These are phyloP conservation scores for Rhytidhysteron rufulum DNA, from an alignment of 2,329 filamentous ascomycete species.

Conservation along the genomic window DNA sequence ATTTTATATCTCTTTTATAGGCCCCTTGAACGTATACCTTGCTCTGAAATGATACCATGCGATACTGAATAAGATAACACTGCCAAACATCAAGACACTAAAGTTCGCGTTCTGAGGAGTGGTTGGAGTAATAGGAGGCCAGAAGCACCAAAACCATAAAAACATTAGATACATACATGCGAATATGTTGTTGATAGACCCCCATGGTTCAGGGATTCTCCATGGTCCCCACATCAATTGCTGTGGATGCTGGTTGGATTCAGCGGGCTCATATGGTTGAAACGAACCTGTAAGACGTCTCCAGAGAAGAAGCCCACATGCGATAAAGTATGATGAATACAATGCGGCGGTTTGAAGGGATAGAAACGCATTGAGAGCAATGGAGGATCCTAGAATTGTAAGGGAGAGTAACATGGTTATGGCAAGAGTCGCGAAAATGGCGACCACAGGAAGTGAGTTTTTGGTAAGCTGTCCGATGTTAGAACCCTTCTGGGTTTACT, in stretches of 20 bases:
- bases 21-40: conserved; percentile 14
- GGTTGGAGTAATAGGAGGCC: background rate
- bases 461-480: too few species aligned
- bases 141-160: conserved; percentile 3
- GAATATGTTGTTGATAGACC: background rate
- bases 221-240: conserved; percentile 4
- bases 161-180: background rate
- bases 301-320: background rate
- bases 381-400: conserved; percentile 42
- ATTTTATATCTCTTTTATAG: background rate
- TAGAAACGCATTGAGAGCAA: conserved; percentile 1
- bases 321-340: background rate
- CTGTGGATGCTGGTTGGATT: too few species aligned
- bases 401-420: conserved; percentile 38
- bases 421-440: conserved; percentile 37
- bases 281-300: background rate
- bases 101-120: conserved; percentile 7
- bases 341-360: background rate
- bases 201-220: background rate
- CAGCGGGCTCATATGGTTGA: too few species aligned
- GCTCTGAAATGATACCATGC: conserved; percentile 2
- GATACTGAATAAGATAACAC: conserved; percentile 1
- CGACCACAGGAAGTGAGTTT: conserved; percentile 30
- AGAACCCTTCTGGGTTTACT: too few species aligned
- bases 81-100: conserved; percentile 4